phyloP scores from a whole-genome alignment of 257 asterid genomes.

The Salvia miltiorrhiza region DNA sequence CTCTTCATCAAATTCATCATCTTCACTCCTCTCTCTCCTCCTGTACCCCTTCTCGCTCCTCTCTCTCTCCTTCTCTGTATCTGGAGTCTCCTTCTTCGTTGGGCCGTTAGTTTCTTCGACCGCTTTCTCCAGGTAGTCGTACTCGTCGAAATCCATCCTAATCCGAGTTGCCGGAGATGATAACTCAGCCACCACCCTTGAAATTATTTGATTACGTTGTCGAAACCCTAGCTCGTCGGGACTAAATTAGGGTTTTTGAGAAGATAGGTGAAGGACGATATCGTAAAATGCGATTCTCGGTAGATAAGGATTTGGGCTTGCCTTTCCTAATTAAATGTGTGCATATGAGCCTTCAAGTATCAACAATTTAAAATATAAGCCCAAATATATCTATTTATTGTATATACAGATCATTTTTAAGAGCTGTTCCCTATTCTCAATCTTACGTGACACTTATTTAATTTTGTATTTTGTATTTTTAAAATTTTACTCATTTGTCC shows the following conservation, averaged over 20 bases:
- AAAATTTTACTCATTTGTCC: too few relatives aligned
- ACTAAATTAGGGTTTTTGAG: constrained; percentile 29
- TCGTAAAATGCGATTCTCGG: background rate
- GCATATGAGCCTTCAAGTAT: too few relatives aligned
- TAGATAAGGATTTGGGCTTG: background rate
- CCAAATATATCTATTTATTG: too few relatives aligned
- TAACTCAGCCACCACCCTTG: background rate
- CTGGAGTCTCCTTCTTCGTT: constrained; percentile 49
- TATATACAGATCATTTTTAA: too few relatives aligned
- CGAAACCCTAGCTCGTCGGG: constrained; percentile 29
- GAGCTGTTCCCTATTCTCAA: too few relatives aligned
- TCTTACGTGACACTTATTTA: too few relatives aligned
- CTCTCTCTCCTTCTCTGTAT: constrained; percentile 53
- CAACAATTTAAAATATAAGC: background rate
- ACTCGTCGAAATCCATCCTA: constrained; percentile 95
- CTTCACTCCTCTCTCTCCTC: constrained; percentile 70
- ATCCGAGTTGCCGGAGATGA: constrained; percentile 7
- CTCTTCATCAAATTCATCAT: constrained; percentile 49
- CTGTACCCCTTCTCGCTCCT: constrained; percentile 64
- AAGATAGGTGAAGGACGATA: background rate
- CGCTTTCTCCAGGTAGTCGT: constrained; percentile 87
- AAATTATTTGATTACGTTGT: constrained; percentile 9
- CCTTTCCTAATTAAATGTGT: background rate
- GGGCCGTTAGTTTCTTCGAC: constrained; percentile 83
- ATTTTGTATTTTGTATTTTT: too few relatives aligned